Base-by-base conservation (phyloP, 2,329 filamentous ascomycete species). In the Diplodia seriata region DNA sequence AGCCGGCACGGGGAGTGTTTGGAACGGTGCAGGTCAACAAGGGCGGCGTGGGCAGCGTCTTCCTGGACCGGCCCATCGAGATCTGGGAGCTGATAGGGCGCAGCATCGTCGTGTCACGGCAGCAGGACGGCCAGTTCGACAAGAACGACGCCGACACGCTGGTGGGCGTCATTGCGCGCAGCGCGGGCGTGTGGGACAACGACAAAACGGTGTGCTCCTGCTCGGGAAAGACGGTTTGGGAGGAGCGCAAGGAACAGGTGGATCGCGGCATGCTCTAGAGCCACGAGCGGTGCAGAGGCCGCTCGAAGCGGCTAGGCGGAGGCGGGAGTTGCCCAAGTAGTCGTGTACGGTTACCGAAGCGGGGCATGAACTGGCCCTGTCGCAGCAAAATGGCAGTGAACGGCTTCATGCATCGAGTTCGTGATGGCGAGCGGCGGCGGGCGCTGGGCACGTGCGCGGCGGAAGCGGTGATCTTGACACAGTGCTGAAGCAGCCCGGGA, bases 181-280 rank as follows among this genome's bases (percentile, higher is more conserved):
- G 94, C 79, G 94, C 95, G 18, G 95, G 95, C n/a, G 91, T 97
- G 70, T 99, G 95, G 95, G 94, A 97, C 79, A 97, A 99, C 74
- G 93, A 97, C 78, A 99, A 98, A 86, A 97, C 92, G 55, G 94
- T 99, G 6, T 99, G 95, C 79, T 97, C 93, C 57, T 99, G 95
- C 80, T 97, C 93, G 47, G 95, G 95, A 4, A 98, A 98, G 87
- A 98, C 94, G 68, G 87, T 99, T 12, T 99, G 95, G 95, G 91
- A 99, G 80, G 95, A 99, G 84, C 88, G 95, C 73, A 90, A 90
- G 80, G 94, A 97, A 75, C 92, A 97, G 82, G 89, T 94, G 51
- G 85, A 86, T 72, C 94, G 92, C 81, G 95, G 95, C 2, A 98
- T 99, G 92, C 82, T 95, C 73, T 97, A 80, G 88, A 61, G 43